Conservation (phyloP, 345 rosid species). For the Erysimum cheiranthoides region DNA sequence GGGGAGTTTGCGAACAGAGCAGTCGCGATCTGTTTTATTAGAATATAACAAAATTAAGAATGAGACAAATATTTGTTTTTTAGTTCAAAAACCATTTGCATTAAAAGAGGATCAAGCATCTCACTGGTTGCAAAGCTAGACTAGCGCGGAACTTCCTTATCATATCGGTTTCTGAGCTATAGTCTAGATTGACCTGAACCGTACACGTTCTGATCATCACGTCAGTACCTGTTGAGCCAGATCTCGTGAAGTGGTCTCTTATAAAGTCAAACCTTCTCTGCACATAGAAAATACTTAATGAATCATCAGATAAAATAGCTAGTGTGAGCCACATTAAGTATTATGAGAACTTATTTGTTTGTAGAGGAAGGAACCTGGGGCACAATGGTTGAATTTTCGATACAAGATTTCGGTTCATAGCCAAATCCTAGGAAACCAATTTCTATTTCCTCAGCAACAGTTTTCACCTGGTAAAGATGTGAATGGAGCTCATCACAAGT, state of each 20-base stretch:
- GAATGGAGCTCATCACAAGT: no score
- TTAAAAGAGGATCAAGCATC: conserved; percentile 40
- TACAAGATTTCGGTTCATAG: no score
- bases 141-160: conserved; percentile 88
- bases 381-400: conserved; percentile 71
- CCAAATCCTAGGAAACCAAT: no score
- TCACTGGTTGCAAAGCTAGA: conserved; percentile 95
- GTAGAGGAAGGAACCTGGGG: conserved; percentile 63
- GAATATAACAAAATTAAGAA: conserved; percentile 3
- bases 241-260: conserved; percentile 77
- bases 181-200: conserved; percentile 66
- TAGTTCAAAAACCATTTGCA: not conserved
- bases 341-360: conserved; percentile 4
- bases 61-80: not conserved
- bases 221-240: conserved; percentile 72
- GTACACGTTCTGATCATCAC: conserved; percentile 88
- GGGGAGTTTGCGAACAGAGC: conserved; percentile 96
- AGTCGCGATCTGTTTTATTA: conserved; percentile 74
- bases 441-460: no score
- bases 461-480: no score
- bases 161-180: conserved; percentile 87
- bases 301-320: not conserved
- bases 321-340: conserved; percentile 8
- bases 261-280: conserved; percentile 88
- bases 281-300: conserved; percentile 19